Evolutionary conservation across 768 basidiomycete genomes (phyloP).

Genomic region (Gautieria morchelliformis): DNA sequence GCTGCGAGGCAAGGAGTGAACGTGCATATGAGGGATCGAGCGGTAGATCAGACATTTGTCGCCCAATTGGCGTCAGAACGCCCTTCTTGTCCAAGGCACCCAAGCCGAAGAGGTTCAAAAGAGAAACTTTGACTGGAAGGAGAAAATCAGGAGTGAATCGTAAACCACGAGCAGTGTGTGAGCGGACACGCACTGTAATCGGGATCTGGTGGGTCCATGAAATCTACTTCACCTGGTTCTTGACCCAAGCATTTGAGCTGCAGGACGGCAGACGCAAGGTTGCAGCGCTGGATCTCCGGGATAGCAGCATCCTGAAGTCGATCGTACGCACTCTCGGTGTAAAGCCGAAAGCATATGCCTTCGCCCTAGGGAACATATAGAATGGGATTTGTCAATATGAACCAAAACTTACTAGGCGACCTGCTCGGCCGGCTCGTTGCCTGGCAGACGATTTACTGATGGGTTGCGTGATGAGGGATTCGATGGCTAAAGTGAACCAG

Average conservation of each 20-base stretch:
- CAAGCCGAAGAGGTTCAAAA: constrained; percentile 68
- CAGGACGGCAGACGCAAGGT: constrained; percentile 72
- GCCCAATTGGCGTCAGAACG: constrained; percentile 62
- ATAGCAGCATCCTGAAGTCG: constrained; percentile 55
- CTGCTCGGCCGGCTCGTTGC: constrained; percentile 94
- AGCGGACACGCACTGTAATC: constrained; percentile 52
- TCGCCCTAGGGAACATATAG: constrained; percentile 37
- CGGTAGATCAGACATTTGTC: constrained; percentile 83
- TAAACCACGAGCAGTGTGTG: not conserved
- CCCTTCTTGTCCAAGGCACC: constrained; percentile 65
- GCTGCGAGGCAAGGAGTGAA: constrained; percentile 68
- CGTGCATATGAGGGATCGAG: constrained; percentile 81
- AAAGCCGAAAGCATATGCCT: constrained; percentile 87
- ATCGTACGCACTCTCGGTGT: constrained; percentile 74
- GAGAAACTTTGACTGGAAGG: constrained; percentile 44
- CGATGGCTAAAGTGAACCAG: constrained; percentile 51
- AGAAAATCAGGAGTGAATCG: not conserved
- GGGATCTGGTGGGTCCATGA: constrained; percentile 79
- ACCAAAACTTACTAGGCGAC: constrained; percentile 60
- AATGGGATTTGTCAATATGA: not conserved
- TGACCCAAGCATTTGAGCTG: constrained; percentile 80
- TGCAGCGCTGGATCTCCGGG: constrained; percentile 87
- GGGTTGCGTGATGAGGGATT: constrained; percentile 71
- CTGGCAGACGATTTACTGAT: constrained; percentile 87
- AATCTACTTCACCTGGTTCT: constrained; percentile 70